These are phyloP conservation scores for Eleusine indica DNA, from an alignment of 176 grass and related monocot species.

Conservation along the genomic window DNA sequence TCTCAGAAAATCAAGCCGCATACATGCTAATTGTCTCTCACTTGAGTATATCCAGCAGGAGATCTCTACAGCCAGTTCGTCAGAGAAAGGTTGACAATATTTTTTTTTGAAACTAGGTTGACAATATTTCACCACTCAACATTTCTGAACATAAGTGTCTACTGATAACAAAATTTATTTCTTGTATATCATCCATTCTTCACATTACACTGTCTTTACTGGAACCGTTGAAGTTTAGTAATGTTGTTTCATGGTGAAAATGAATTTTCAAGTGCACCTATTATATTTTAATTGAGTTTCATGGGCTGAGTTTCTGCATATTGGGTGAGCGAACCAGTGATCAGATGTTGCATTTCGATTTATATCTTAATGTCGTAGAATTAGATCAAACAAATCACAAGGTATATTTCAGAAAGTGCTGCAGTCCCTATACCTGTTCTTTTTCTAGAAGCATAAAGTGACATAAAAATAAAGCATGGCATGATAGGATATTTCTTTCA, in stretches of 20 bases:
- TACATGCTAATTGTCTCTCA: constrained; percentile 59
- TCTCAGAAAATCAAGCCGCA: constrained; percentile 58
- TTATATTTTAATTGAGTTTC: constrained; percentile 9
- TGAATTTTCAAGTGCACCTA: neutral
- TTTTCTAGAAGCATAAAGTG: neutral
- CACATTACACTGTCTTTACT: neutral
- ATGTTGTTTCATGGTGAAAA: neutral
- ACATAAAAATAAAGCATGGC: neutral
- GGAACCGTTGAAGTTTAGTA: neutral
- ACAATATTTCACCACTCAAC: constrained; percentile 9
- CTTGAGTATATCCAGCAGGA: constrained; percentile 72
- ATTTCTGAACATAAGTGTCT: constrained; percentile 10
- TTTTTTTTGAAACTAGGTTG: neutral
- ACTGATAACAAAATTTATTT: neutral
- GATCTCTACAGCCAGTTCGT: constrained; percentile 46
- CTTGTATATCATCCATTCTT: constrained; percentile 5
- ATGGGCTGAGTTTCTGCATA: neutral
- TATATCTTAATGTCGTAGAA: neutral
- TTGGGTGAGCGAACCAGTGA: neutral
- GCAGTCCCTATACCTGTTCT: neutral
- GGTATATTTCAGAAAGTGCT: constrained; percentile 2
- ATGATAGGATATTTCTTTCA: constrained; percentile 12
- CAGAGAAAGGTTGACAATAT: constrained; percentile 16
- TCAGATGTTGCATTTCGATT: neutral
- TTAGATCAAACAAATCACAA: neutral